Base-by-base conservation (phyloP, 1,284 basidiomycete genomes). In the Meira miltonrushii region DNA sequence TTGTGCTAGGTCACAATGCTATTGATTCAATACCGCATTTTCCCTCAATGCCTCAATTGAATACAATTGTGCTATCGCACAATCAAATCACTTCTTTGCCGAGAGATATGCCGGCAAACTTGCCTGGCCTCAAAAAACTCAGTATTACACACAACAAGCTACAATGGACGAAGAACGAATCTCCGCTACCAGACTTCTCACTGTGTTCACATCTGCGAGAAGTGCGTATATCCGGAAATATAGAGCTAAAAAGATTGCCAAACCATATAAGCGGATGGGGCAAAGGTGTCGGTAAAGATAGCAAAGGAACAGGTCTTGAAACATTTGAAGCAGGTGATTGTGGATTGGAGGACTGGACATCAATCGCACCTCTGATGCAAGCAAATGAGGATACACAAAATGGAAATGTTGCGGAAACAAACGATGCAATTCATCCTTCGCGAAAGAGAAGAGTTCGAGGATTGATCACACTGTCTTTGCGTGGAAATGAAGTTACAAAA, bases 21-120 rank as follows among this genome's bases (percentile, higher is more conserved):
- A 58, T 77, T 49, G 25, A 39, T 2, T 37, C 50, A 17, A 49
- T 72, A 1, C 60, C 69, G 0, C 25, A 59, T 1, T 63, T 77
- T 21, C 75, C 75, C 3, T 62, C 69, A 33, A 50, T 77, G 15
- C 71, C 74, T 0, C 65, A 76, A 19, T 71, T 77, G 60, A 77
- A 77, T 58, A 76, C 75, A 39, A 66, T 77, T 37, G 67, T 75
- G 11, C 64, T 77, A 11, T 77, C 74, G 19, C 60, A 74, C 46
- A 77, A 77, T 57, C 21, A 61, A 41, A 55, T 77, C 28, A 55
- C 21, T 0, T n/a, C 47, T 3, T 59, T 77, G 5, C 75, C 74
- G 2, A 52, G 58, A n/a, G 66, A 67, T 10, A 49, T 77, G 0
- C 68, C 74, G 3, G 60, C 66, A 0, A 66, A 65, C 10, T 50